Evolutionary conservation across 495 filamentous ascomycete species (phyloP).

Genomic region (Hyaloscypha hepaticicola): DNA sequence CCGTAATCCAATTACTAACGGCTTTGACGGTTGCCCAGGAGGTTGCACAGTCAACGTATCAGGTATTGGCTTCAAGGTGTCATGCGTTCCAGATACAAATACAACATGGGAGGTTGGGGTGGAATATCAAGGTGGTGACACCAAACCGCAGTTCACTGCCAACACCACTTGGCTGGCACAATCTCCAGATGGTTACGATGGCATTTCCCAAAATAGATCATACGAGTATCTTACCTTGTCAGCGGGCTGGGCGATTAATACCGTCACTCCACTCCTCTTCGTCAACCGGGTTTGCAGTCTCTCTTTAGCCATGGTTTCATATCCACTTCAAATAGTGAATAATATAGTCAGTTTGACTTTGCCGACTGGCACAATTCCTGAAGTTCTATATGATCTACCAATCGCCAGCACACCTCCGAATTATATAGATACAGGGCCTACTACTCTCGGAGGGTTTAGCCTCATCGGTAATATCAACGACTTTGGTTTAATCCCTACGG

Average conservation of each 20-base stretch:
- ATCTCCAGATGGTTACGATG: background rate
- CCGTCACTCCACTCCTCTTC: background rate
- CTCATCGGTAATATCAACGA: background rate
- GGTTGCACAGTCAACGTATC: background rate
- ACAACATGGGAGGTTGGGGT: background rate
- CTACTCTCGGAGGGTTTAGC: background rate
- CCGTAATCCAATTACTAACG: background rate
- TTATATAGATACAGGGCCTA: background rate
- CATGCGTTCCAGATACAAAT: background rate
- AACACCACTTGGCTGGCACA: background rate
- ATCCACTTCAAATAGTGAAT: background rate
- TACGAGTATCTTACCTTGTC: background rate
- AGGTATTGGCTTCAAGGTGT: background rate
- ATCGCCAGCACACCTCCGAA: background rate
- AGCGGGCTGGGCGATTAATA: background rate
- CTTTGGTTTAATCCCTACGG: background rate
- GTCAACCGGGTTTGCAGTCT: background rate
- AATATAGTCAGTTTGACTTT: background rate
- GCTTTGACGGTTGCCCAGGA: background rate
- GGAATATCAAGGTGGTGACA: background rate
- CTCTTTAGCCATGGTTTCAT: background rate
- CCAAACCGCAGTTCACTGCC: background rate
- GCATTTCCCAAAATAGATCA: background rate
- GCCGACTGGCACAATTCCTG: background rate
- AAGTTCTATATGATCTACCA: background rate